Conservation (phyloP, 192 early-diverging fungal species). For the Coemansia sp. region DNA sequence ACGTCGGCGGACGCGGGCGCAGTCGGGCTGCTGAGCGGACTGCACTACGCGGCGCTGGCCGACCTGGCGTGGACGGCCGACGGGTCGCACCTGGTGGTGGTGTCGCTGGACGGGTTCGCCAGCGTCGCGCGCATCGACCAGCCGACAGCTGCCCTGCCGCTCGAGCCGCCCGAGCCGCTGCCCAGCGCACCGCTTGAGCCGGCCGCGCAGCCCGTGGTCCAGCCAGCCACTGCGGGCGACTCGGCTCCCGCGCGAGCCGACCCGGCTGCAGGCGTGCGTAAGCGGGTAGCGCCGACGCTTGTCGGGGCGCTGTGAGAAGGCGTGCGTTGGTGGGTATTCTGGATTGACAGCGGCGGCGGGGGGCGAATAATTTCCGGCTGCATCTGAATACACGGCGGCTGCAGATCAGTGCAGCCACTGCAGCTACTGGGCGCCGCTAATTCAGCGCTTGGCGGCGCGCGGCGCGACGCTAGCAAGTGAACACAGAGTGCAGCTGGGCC, state of each 20-base stretch:
- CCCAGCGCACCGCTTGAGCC: no score
- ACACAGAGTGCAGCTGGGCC: no score
- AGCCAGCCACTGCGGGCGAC: slow-evolving; percentile 3
- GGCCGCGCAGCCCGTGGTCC: background rate
- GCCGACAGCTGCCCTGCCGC: no score
- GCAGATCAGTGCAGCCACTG: no score
- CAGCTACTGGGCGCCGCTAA: no score
- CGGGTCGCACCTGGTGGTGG: slow-evolving; percentile 68
- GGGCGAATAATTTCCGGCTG: no score
- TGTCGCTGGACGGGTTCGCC: slow-evolving; percentile 86
- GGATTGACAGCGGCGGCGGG: no score
- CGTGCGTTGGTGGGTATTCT: background rate
- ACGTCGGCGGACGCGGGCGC: slow-evolving; percentile 64
- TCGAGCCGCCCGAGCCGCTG: no score
- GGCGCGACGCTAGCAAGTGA: no score
- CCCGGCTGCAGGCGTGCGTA: no score
- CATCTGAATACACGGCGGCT: no score
- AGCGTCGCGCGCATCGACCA: slow-evolving; percentile 71
- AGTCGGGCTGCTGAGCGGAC: slow-evolving; percentile 66
- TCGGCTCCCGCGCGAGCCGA: slow-evolving; percentile 9
- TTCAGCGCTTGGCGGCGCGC: no score
- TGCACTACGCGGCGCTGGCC: slow-evolving; percentile 88
- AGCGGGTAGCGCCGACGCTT: slow-evolving; percentile 42
- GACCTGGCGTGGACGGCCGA: slow-evolving; percentile 85
- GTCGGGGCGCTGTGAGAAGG: slow-evolving; percentile 20